These are phyloP conservation scores for Albizia julibrissin DNA, from an alignment of 306 rosid species.

Conservation along the genomic window DNA sequence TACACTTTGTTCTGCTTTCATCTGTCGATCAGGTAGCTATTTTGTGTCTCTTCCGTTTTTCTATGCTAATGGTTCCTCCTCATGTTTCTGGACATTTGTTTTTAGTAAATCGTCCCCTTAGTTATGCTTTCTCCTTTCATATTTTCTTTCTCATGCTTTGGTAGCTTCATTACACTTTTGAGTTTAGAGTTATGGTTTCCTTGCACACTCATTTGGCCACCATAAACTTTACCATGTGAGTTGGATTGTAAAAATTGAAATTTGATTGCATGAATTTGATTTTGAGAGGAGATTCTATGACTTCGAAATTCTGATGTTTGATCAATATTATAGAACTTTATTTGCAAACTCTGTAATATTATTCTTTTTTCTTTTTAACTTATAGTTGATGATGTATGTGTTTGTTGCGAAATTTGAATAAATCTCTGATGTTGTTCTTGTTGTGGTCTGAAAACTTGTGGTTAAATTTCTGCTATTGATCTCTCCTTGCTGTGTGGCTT, in stretches of 20 bases:
- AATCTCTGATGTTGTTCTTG: not conserved
- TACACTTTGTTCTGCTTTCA: not conserved
- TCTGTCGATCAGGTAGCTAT: not conserved
- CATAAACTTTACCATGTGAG: not conserved
- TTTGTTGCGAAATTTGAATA: not conserved
- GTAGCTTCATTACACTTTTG: not conserved
- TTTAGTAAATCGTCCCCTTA: not conserved
- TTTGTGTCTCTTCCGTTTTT: not conserved
- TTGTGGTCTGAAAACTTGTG: not conserved
- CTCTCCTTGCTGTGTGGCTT: not conserved
- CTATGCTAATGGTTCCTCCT: not conserved
- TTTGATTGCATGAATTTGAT: not conserved
- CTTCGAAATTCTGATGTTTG: not conserved
- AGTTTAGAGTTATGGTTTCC: not conserved
- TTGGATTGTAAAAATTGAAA: not conserved
- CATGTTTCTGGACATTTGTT: not conserved
- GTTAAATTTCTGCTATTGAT: not conserved
- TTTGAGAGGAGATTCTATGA: not conserved
- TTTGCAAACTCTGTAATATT: not conserved
- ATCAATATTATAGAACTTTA: not conserved
- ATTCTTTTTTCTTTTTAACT: not conserved
- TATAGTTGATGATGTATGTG: not conserved
- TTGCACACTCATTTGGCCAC: not conserved
- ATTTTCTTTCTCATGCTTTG: not conserved
- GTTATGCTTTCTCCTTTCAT: not conserved